Base-by-base conservation (phyloP, 306 rosid species). In the Carpinus viminea region DNA sequence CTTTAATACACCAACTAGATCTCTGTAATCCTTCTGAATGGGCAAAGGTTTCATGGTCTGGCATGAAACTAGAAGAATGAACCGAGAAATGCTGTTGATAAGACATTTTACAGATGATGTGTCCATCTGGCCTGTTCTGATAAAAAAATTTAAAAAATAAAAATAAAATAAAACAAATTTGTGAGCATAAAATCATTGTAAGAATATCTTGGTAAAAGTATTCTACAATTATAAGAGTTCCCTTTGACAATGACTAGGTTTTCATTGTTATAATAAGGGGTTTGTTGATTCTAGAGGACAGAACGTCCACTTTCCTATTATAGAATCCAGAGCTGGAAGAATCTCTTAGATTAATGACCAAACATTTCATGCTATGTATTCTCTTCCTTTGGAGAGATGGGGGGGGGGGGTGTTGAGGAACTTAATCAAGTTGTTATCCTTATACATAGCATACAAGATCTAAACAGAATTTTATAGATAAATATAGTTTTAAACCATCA, bases 61-160 rank as follows among this genome's bases (percentile, higher is more conserved):
- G 89, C 97, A 88, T 66, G 97, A 92, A 81, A 91, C 93, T 65
- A 92, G 90, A 84, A 81, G 98, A 86, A 92, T 83, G 81, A 95
- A 91, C 71, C 98, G 89, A 78, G 98, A 87, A 76, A 90, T 92
- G 85, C 96, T 91, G 89, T 95, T 95, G 81, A 89, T 79, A 20
- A 90, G 90, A 87, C 96, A 90, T 91, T 90, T 87, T 21, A 82
- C 77, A 68, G 93, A 81, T 82, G 86, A 10, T 79, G 85, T 72
- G 84, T 90, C 91, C 86, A 82, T 92, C 82, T 87, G 81, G 81
- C 92, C 98, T 92, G 90, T 70, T 86, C 74, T 17, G 54, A 81
- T 70, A 64, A 81, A 55, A 79, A 74, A 36, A 31, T 80, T 47
- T 7, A 46, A 47, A 47, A 76, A 57, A 72, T 34, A 52, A 82